Evolutionary conservation across 768 basidiomycete genomes (phyloP), one percentile per base, ranked within the genome.

Genomic region (Boletus patriciae): DNA sequence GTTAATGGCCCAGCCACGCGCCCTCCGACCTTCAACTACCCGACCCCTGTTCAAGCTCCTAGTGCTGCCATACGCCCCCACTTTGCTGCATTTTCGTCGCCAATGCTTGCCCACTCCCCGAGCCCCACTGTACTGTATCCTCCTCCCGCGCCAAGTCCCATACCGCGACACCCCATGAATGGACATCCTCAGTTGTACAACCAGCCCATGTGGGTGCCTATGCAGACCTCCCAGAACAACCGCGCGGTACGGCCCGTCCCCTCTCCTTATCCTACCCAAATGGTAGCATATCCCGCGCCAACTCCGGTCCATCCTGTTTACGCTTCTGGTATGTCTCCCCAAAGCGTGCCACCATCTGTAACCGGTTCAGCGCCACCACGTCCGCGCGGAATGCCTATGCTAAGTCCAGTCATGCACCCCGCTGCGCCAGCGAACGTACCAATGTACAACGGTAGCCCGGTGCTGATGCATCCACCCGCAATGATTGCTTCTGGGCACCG

Each of bases 21-120:
- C 23, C 70, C 64, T 54, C 64, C 60, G 21, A 61, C 45, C 51
- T 69, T 70, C 48, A 61, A 51, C 29, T 72, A 69, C 47, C 50
- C 81, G 65, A 68, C 74, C 16, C 73, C 78, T 36, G 75, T 77
- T 41, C 75, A 75, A 53, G 76, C 78, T 18, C 73, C 80, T 48
- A 78, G 75, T 65, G 57, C 72, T 37, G 76, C 71, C 51, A 75
- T 85, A 65, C 83, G 87, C 15, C 78, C 83, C 13, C 70, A 77
- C 42, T 91, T 87, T 73, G 69, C 76, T 23, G 63, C 79, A 21
- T 89, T 90, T 67, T 75, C 81, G 23, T 84, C 88, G 15, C 84
- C 88, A 3, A 84, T 90, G 79, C 78, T 88, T 74, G 84, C 81
- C 60, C 86, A 86, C 65, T 84, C 88, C 16, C 88, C 88, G 5